Base-by-base conservation (phyloP, 192 early-diverging fungal genomes). In the Linderina pennispora region DNA sequence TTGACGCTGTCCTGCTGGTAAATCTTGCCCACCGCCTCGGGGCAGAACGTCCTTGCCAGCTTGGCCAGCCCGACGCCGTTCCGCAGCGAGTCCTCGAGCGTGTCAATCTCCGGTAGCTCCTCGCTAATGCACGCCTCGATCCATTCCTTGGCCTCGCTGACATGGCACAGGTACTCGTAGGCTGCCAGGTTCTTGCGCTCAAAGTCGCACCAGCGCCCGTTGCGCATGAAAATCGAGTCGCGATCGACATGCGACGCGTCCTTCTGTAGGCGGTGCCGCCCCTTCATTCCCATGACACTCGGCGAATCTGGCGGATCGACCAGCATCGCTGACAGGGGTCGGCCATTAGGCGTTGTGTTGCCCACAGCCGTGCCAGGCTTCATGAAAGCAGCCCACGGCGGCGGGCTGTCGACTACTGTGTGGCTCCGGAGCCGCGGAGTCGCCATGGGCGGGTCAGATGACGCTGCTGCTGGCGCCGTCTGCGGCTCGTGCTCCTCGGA, bases 141-240 rank as follows among this genome's bases (percentile, higher is more conserved):
- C 97, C 97, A 99, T 87, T 98, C 92, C 77, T 94, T 98, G 10
- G 97, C 97, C 74, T 99, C 97, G 39, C 92, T 87, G 43, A 99
- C 89, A 52, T 97, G 97, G 51, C 97, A 98, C 4, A 98, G 79
- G 51, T 99, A 99, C 74, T 99, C 97, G 67, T 97, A 97, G n/a
- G 95, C 94, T 23, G 90, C 89, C 28, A 97, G 54, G 36, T 92
- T 84, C 35, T 79, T 80, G 40, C 97, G 73, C 65, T 91, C 86
- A 22, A 83, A 53, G 59, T 99, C 96, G 77, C 92, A 89, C 93
- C 90, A 95, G 45, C 72, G 72, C 23, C 74, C 53, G 28, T 58
- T 64, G 48, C 60, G 53, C 49, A 61, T 43, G 17, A 55, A 15
- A 34, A 35, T 17, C 23, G 41, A 17, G 48, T 35, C 35, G 50